These are phyloP conservation scores for Podospora comata DNA, from an alignment of 495 filamentous ascomycete species.

Conservation along the genomic window DNA sequence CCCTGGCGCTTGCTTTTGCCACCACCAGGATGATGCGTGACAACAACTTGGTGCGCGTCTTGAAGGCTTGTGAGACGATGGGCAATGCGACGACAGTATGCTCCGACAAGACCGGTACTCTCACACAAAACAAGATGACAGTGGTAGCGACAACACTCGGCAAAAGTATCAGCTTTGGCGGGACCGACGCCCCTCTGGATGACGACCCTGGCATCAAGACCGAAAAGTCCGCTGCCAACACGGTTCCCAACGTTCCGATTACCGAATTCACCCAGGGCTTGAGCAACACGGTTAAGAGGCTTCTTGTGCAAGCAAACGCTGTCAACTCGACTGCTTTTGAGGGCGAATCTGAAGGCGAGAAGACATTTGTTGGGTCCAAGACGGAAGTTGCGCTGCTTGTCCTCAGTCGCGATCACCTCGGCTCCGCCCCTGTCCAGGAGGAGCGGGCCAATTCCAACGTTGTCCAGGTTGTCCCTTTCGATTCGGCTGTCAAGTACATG, in stretches of 20 bases:
- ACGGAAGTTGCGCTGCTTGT: slow-evolving; percentile 80
- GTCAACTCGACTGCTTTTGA: slow-evolving; percentile 90
- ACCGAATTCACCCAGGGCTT: slow-evolving; percentile 47
- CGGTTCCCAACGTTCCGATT: slow-evolving; percentile 33
- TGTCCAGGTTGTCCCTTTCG: slow-evolving; percentile 77
- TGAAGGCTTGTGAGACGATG: slow-evolving; percentile 96
- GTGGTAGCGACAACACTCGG: slow-evolving; percentile 78
- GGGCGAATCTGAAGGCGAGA: slow-evolving; percentile 70
- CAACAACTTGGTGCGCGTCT: slow-evolving; percentile 85
- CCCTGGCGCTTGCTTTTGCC: slow-evolving; percentile 90
- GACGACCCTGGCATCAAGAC: slow-evolving; percentile 17
- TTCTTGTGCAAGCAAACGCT: slow-evolving; percentile 70
- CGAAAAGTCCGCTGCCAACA: slow-evolving; percentile 32
- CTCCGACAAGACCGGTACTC: slow-evolving; percentile 94
- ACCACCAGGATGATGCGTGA: slow-evolving; percentile 94
- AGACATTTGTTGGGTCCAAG: slow-evolving; percentile 81
- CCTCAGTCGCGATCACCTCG: slow-evolving; percentile 70
- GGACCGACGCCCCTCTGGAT: slow-evolving; percentile 33
- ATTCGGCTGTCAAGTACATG: slow-evolving; percentile 86
- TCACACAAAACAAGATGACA: slow-evolving; percentile 92
- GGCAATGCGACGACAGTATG: slow-evolving; percentile 95
- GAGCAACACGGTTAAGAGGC: slow-evolving; percentile 53
- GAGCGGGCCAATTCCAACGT: slow-evolving; percentile 67
- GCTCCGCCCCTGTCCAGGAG: slow-evolving; percentile 65
- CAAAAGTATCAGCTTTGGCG: slow-evolving; percentile 62